A percentile compares a stretch with the other conserved stretches of the same genome.
These are phyloP conservation scores for Eimeria sp. DNA, from an alignment of 169 alveolate genomes.

Conservation along the genomic window DNA sequence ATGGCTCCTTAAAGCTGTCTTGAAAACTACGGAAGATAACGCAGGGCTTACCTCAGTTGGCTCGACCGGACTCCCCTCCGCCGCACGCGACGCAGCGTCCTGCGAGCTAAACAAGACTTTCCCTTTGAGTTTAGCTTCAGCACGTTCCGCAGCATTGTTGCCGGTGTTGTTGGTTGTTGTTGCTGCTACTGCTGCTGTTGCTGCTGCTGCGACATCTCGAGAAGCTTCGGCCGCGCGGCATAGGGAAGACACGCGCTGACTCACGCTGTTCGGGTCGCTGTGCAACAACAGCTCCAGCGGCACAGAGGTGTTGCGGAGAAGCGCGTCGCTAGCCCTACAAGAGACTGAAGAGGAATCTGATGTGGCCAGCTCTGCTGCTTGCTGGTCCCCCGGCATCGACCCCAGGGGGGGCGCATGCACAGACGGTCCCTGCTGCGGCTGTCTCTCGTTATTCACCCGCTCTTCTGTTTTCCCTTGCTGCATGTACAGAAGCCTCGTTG, in stretches of 20 bases:
- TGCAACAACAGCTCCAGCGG: slow-evolving; percentile 6
- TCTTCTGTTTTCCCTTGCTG: background rate
- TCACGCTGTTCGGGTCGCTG: background rate
- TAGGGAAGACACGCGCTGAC: background rate
- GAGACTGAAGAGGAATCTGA: background rate
- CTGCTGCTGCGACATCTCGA: background rate
- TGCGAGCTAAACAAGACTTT: background rate
- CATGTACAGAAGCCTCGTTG: background rate
- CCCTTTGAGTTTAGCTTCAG: background rate
- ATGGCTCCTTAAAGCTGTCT: too few species aligned
- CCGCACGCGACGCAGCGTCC: background rate
- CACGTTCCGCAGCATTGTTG: background rate
- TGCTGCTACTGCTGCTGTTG: background rate
- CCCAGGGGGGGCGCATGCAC: background rate
- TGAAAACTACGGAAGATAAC: too few species aligned
- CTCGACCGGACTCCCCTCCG: background rate
- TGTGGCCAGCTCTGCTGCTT: background rate
- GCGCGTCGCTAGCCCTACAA: background rate
- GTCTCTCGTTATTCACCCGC: background rate
- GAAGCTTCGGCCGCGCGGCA: background rate
- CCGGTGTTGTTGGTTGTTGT: too few species aligned
- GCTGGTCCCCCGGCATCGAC: background rate
- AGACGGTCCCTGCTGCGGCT: background rate
- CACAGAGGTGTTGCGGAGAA: background rate
- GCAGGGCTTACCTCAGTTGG: background rate